Base-by-base conservation (phyloP, 495 filamentous ascomycete species). In the Articulospora tetracladia region DNA sequence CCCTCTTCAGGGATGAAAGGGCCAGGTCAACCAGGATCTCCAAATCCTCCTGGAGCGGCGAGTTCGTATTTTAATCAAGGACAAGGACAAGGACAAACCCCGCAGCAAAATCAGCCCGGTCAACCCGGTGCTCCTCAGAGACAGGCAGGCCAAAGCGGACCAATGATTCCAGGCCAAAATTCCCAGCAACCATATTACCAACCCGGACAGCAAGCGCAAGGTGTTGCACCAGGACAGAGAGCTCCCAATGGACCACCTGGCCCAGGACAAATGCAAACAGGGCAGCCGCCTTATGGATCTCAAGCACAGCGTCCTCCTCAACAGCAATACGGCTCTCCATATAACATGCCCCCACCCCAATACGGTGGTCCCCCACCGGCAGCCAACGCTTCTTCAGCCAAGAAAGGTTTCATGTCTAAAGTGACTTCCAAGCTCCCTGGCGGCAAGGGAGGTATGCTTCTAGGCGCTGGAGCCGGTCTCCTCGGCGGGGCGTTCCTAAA, bases 401-500 rank as follows among this genome's bases (percentile, higher is more conserved):
- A 50, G 47, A 50, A 50, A 50, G 47, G 47, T 3, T 24, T 50
- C 11, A 24, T 50, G 25, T 22, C 15, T 3, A 22, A 12, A 25
- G 11, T 50, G 47, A 50, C 47, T 50, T 47, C 44, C 3, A 23
- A 23, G n/a, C 22, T 13, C 10, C 20, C 20, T 4, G 25, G 4
- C 24, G 57, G 47, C 11, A 2, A 15, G 19, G 57, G 57, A 1
- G 48, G 28, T 1, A 20, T 17, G 3, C 48, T 53, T 30, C 57
- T 59, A 3, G 57, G 57, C 23, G 57, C 23, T 7, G 57, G 44
- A 27, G 57, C 48, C 1, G 57, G 57, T 54, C 17, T 59, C 19
- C 20, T 53, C 28, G 50, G 26, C 23, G 57, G 57, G 2, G 49
- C 44, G 0, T 27, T 59, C 8, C 7, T 53, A 3, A 41, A 30